Evolutionary conservation across 805 yeast genomes (phyloP), one percentile per base, ranked within the genome.

Genomic region (Babjeviella inositovora): DNA sequence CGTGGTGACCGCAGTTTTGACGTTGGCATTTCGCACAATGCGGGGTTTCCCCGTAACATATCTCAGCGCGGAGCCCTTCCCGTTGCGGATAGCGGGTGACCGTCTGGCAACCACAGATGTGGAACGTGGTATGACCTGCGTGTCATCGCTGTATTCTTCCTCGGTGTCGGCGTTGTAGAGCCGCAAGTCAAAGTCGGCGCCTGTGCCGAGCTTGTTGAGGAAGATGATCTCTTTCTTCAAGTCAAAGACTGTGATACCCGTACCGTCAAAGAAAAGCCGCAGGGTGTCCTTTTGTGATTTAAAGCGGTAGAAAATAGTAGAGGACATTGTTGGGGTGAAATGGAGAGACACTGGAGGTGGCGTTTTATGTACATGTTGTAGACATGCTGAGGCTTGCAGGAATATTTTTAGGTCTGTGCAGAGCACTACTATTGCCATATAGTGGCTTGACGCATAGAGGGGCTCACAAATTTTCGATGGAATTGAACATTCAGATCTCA

Each of bases 221-320:
- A 62, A 47, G 20, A 90, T 76, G 24, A 90, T 82, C 35, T 90
- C 97, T 30, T 87, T 71, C 48, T 90, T 90, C 29, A 90, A 53
- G 41, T 90, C 99, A 50, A 87, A 90, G 1, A 85, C 93, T 2
- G 93, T 81, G 19, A 90, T 70, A 14, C 97, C 96, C 0, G 98
- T 87, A 11, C 98, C 99, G 45, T 90, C 98, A 41, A 90, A 90
- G 22, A 73, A 62, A 14, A 90, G 68, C 20, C 92, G 64, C 1
- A 79, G 70, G 14, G 79, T 73, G 19, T 66, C 71, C 38, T 71
- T 74, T 44, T 85, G 95, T 9, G 93, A 87, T 29, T 70, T 53
- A 47, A 90, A 87, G 41, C 70, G 62, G 43, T 87, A 87, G 44
- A 82, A 90, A 7, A 87, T 79, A 3, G 80, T 74, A 8, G 93